Conservation (phyloP, 805 yeast genomes). For the Ogataea zsoltii region DNA sequence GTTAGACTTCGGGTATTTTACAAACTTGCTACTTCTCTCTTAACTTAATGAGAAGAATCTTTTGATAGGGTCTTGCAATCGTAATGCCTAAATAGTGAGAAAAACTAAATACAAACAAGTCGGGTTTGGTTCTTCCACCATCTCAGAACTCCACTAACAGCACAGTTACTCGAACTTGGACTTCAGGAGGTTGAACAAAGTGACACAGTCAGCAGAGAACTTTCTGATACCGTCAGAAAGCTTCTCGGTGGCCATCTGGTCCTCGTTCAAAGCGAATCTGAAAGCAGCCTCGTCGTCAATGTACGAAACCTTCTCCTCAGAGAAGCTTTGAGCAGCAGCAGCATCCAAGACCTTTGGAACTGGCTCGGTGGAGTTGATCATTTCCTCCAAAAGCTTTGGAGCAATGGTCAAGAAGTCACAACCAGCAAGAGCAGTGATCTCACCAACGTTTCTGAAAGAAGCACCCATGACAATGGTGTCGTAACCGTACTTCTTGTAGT, state of each 20-base stretch:
- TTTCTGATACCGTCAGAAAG: slow-evolving; percentile 96
- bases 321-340: slow-evolving; percentile 53
- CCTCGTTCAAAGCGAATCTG: slow-evolving; percentile 91
- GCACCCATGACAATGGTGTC: slow-evolving; percentile 99
- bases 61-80: background rate
- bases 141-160: background rate
- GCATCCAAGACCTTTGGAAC: slow-evolving; percentile 85
- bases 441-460: slow-evolving; percentile 96
- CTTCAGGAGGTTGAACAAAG: slow-evolving; percentile 64
- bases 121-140: too few relatives aligned
- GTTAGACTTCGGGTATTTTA: too few relatives aligned
- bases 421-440: slow-evolving; percentile 96
- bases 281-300: slow-evolving; percentile 84
- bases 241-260: slow-evolving; percentile 98
- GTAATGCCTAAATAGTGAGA: slow-evolving; percentile 1
- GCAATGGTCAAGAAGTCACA: slow-evolving; percentile 94
- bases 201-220: slow-evolving; percentile 89
- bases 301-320: slow-evolving; percentile 71
- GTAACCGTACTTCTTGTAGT: slow-evolving; percentile 96
- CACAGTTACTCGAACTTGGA: slow-evolving; percentile 15
- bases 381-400: slow-evolving; percentile 87
- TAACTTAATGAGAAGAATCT: background rate
- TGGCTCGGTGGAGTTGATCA: slow-evolving; percentile 70
- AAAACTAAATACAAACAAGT: background rate
- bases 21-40: too few relatives aligned